Conservation (phyloP, 2,329 filamentous ascomycete species). For the Metarhizium humberi region DNA sequence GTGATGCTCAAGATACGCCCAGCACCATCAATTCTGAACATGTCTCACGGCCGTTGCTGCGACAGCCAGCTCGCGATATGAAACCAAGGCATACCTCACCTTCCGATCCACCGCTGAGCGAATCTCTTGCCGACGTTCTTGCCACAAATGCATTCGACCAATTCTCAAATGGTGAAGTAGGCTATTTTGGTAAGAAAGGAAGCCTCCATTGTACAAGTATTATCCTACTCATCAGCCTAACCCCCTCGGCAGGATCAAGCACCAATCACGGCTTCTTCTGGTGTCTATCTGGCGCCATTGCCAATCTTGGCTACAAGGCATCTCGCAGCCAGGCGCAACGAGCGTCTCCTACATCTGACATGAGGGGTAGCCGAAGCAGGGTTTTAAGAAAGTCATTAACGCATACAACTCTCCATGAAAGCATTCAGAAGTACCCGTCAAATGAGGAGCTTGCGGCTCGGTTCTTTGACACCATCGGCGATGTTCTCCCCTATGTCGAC, state of each 20-base stretch:
- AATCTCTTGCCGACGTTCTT: background rate
- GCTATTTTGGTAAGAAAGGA: background rate
- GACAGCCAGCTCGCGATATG: background rate
- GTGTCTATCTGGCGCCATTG: background rate
- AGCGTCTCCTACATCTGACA: background rate
- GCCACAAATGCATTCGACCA: background rate
- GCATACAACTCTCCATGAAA: background rate
- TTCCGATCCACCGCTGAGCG: background rate
- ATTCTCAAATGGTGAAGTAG: background rate
- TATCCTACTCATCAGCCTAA: background rate
- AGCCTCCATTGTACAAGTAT: background rate
- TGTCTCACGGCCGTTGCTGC: background rate
- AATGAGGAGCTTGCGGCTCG: background rate
- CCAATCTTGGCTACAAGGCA: background rate
- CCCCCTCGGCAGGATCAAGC: background rate
- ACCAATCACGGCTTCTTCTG: background rate
- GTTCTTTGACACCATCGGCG: background rate
- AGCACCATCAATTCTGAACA: background rate
- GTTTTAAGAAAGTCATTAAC: background rate
- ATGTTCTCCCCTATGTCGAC: background rate
- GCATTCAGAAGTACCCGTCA: background rate
- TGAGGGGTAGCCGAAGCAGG: background rate
- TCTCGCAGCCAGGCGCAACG: background rate
- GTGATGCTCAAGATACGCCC: background rate
- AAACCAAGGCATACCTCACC: background rate